Base-by-base conservation (phyloP, 345 rosid genomes). In the Melastoma malabathricum region DNA sequence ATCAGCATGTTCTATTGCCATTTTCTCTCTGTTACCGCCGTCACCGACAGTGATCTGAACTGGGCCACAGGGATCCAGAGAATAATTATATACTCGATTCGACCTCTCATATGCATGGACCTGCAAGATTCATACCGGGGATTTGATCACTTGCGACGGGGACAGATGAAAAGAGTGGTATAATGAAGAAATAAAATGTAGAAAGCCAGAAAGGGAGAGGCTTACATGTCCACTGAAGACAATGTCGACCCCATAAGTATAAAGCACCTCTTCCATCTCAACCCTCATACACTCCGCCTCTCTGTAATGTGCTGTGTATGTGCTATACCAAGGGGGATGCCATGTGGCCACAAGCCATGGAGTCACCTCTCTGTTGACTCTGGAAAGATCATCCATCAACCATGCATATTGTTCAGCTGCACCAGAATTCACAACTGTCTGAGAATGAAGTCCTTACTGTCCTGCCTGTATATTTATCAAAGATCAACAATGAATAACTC, bases 91-190 rank as follows among this genome's bases (percentile, higher is more conserved):
- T 29, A 86, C 83, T 50, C 94, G 73, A 67, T 90, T 90, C 34
- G 96, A 81, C 52, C 98, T 86, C 74, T 90, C 98, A 43, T 90
- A 90, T 13, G 89, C 95, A 71, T 89, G 78, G 55, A 89, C 89
- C 97, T 89, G 73, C 10, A 34, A 34, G 41, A 34, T 34, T 34
- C 0, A 2, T 34, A 34, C 6, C 41, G 10, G 41, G 12, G 12
- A 10, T 34, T 54, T 50, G 17, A 49, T 52, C 58, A 16, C 51
- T 51, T 29, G 23, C 7, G 1, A 38, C 8, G 4, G 18, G 19
- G 19, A n/a, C 19, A 3, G 15, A 13, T 34, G 39, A 50, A 16
- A 8, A 10, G 38, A 3, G 43, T 43, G 12, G 10, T 2, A 10
- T 10, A n/a, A 15, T 17, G 12, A 34, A 6, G 12, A 34, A 29